These are phyloP conservation scores for Penicillium rolfsii DNA, from an alignment of 2,329 filamentous ascomycete species.

Conservation along the genomic window DNA sequence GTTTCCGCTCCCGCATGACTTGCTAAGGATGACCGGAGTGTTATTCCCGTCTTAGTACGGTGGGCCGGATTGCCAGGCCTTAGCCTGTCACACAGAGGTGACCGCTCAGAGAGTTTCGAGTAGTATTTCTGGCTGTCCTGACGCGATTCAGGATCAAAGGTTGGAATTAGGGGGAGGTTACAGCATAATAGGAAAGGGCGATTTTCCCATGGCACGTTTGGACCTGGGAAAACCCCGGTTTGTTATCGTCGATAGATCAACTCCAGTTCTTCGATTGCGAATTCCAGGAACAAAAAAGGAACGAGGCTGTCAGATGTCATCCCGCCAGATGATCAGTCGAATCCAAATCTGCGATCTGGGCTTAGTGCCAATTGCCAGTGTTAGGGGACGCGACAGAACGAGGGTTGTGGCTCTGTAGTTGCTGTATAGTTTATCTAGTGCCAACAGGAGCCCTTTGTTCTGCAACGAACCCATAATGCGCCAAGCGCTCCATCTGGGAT, in stretches of 20 bases:
- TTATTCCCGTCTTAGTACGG: constrained; percentile 8
- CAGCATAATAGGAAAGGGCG: neutral
- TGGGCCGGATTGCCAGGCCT: neutral
- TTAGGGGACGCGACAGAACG: neutral
- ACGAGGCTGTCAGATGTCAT: constrained; percentile 16
- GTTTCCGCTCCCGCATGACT: constrained; percentile 6
- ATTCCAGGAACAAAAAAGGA: neutral
- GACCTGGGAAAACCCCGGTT: neutral
- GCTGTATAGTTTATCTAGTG: neutral
- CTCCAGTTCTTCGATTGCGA: neutral
- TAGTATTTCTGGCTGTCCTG: neutral
- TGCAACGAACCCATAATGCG: constrained; percentile 20
- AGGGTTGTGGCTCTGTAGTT: neutral
- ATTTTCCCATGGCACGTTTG: neutral
- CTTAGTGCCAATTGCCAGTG: neutral
- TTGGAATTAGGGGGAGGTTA: neutral
- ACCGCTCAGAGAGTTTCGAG: neutral
- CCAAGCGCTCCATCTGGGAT: constrained; percentile 25
- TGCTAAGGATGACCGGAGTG: neutral
- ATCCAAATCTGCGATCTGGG: constrained; percentile 5
- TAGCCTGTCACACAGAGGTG: neutral
- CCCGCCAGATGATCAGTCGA: constrained; percentile 24
- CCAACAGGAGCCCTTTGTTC: constrained; percentile 15
- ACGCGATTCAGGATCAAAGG: neutral
- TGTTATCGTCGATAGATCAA: neutral